Evolutionary conservation across 2,329 filamentous ascomycete species (phyloP).

Genomic region (Penicillium psychrosexuale): DNA sequence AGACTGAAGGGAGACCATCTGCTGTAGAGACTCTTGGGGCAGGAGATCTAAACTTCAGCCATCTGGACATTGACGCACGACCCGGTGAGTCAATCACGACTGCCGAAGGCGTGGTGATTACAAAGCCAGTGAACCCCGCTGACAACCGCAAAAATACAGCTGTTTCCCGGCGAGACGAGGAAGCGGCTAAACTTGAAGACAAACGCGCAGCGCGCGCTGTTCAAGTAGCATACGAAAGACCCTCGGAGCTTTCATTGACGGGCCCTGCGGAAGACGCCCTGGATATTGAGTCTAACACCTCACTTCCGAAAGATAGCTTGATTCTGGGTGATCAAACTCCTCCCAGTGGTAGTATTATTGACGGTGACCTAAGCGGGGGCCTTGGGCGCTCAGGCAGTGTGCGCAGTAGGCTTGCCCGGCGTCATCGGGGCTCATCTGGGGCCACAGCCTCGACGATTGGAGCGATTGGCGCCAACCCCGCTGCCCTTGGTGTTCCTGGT

Average conservation of each 20-base stretch:
- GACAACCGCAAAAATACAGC: constrained; percentile 39
- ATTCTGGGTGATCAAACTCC: constrained; percentile 61
- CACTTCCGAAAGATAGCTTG: constrained; percentile 26
- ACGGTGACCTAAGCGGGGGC: constrained; percentile 55
- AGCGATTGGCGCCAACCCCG: constrained; percentile 67
- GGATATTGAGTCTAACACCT: constrained; percentile 30
- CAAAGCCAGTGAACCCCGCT: constrained; percentile 31
- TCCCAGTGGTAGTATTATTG: constrained; percentile 62
- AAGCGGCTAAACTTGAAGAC: constrained; percentile 57
- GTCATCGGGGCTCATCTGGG: constrained; percentile 79
- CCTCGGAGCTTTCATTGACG: constrained; percentile 36
- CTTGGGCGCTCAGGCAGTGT: constrained; percentile 66
- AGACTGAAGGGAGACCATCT: constrained; percentile 60
- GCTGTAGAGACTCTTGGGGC: constrained; percentile 86
- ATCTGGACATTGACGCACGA: constrained; percentile 66
- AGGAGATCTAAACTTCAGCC: constrained; percentile 84
- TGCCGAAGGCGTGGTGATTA: constrained; percentile 38
- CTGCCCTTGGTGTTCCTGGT: constrained; percentile 64
- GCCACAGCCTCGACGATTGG: constrained; percentile 67
- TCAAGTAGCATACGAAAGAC: constrained; percentile 56
- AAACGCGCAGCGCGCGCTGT: constrained; percentile 59
- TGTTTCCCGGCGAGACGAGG: constrained; percentile 47
- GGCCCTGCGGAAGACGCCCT: constrained; percentile 40
- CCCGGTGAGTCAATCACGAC: constrained; percentile 36
- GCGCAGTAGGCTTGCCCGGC: constrained; percentile 60